Base-by-base conservation (phyloP, 306 rosid genomes). In the Quercus parvula region DNA sequence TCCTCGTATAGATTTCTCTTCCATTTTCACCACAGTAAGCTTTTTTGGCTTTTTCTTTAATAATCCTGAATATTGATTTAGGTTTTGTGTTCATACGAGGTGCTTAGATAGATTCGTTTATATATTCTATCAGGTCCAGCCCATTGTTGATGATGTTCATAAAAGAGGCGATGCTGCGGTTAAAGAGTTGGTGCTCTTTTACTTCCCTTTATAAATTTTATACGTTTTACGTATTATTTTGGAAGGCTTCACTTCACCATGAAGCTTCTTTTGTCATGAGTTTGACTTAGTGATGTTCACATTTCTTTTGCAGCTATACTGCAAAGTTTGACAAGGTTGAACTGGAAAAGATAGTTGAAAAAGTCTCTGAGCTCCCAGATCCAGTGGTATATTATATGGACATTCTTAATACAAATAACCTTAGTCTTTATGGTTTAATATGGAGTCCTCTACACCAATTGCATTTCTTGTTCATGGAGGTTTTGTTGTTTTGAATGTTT, bases 1-100 rank as follows among this genome's bases (percentile, higher is more conserved):
- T 10, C 99, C 99, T 51, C 92, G 98, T 5, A 87, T 91, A 28
- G 99, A 95, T 86, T 95, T 95, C 86, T 86, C 96, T 54, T 95
- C 94, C 12, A 91, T 95, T 84, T 95, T 95, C 87, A 78, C 84
- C 72, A 84, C 84, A 82, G 99, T 91, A 69, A 61, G 91, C 66
- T 58, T 46, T 57, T 54, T 35, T 25, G 54, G 4, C 61, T 74
- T 33, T 49, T 57, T 71, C 35, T 25, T 18, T n/a, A 69, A 67
- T 28, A 68, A 68, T 5, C 24, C 0, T 22, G 41, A 18, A 24
- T 6, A 6, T 20, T 51, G 5, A 56, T 71, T 3, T 33, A 5
- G 67, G n/a, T 15, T 10, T 15, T 54, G 18, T 51, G 22, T 79
- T 54, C 51, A 1, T 66, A 24, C 67, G 79, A 81, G 54, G 59